Percentiles rank a stretch among this genome's conserved stretches.
These are phyloP conservation scores for Kazachstania psychrophila DNA, from an alignment of 805 yeast genomes.

Conservation along the genomic window DNA sequence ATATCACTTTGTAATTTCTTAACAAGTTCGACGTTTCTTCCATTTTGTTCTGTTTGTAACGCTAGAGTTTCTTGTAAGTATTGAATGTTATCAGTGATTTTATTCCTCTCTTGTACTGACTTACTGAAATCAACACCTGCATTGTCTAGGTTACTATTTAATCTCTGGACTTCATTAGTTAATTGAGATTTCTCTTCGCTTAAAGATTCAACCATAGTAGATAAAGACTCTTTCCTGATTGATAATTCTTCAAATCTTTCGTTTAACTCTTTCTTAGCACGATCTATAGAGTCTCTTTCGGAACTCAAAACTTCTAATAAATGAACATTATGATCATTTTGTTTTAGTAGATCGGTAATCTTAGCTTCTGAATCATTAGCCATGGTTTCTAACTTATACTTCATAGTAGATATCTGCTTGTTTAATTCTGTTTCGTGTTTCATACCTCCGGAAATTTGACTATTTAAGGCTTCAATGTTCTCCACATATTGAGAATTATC, in stretches of 20 bases:
- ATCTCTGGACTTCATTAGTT: constrained; percentile 40
- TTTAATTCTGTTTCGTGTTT: constrained; percentile 58
- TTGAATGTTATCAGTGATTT: constrained; percentile 13
- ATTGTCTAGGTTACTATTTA: constrained; percentile 27
- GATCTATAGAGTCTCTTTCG: constrained; percentile 35
- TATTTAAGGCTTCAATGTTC: constrained; percentile 46
- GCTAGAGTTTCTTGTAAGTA: constrained; percentile 25
- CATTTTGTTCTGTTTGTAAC: constrained; percentile 26
- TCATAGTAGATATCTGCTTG: constrained; percentile 53
- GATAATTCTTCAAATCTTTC: constrained; percentile 37
- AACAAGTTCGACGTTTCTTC: constrained; percentile 31
- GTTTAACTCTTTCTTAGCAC: constrained; percentile 39
- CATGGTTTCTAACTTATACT: constrained; percentile 50
- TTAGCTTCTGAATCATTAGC: constrained; percentile 32
- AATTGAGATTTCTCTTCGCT: constrained; percentile 54
- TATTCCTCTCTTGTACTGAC: constrained; percentile 17
- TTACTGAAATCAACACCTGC: constrained; percentile 10
- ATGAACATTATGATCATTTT: constrained; percentile 36
- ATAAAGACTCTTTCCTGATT: constrained; percentile 47
- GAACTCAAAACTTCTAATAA: constrained; percentile 34
- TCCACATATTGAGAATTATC: constrained; percentile 38
- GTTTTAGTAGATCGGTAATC: constrained; percentile 33
- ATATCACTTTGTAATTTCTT: constrained; percentile 29
- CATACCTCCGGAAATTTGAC: constrained; percentile 44
- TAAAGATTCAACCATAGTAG: constrained; percentile 52